Conservation (phyloP, 75 land plant genomes). For the Pseudotsuga menziesii region DNA sequence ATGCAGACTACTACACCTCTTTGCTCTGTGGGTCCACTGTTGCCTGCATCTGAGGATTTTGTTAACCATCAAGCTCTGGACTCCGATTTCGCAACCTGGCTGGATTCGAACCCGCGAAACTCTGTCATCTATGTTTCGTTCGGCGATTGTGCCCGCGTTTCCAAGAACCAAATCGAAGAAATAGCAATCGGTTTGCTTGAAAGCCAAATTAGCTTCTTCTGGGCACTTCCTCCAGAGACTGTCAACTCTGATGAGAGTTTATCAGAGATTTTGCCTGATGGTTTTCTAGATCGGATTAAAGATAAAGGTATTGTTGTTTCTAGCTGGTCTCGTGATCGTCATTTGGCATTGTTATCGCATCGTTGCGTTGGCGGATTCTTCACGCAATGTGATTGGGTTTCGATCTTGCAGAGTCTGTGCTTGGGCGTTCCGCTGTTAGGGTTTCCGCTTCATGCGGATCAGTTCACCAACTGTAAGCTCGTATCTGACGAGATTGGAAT, state of each 20-base stretch:
- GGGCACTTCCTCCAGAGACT: conserved; percentile 34
- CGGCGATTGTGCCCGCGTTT: conserved; percentile 32
- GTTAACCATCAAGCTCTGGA: conserved; percentile 15
- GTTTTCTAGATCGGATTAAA: neutral
- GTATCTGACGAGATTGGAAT: neutral
- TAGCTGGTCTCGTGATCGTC: conserved; percentile 1
- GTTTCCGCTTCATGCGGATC: conserved; percentile 15
- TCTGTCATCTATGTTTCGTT: conserved; percentile 54
- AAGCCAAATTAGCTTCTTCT: conserved; percentile 31
- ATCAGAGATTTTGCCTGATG: neutral
- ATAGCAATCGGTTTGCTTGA: conserved; percentile 31
- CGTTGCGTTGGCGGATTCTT: conserved; percentile 23
- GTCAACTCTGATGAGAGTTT: neutral
- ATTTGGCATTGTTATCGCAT: conserved; percentile 21
- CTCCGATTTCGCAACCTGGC: conserved; percentile 37
- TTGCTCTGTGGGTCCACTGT: neutral
- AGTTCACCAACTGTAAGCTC: conserved; percentile 13
- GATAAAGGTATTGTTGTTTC: neutral
- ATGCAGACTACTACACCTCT: neutral
- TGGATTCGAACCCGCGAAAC: conserved; percentile 19
- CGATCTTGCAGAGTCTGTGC: conserved; percentile 21
- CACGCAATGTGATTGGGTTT: conserved; percentile 39
- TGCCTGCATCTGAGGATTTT: neutral
- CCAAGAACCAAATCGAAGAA: conserved; percentile 26
- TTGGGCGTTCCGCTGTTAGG: conserved; percentile 23